Evolutionary conservation across 1,284 basidiomycete species (phyloP), one percentile per base, ranked within the genome.

Genomic region (Apiotrichum akiyoshidainum): DNA sequence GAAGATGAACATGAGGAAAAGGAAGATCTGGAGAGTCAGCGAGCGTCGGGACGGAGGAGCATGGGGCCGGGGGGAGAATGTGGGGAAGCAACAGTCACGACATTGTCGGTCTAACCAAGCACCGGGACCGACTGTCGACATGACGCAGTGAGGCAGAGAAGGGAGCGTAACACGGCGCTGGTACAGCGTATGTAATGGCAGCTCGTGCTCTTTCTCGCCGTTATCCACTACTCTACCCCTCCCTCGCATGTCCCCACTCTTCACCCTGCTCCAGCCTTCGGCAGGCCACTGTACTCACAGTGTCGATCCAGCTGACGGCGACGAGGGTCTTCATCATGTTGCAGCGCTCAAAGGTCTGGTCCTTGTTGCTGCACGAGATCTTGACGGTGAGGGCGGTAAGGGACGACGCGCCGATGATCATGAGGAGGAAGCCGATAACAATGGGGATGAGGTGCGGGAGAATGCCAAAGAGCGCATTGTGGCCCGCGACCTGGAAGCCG

Each of bases 251-350:
- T 31, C 26, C 26, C 26, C 42, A 44, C 19, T 10, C 42, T 21
- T 3, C 46, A 10, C 17, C n/a, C 14, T n/a, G n/a, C 13, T 16
- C 11, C 42, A 21, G 4, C 7, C 3, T 7, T 31, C 26, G 26
- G 4, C 26, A n/a, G n/a, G n/a, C n/a, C n/a, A n/a, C n/a, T n/a
- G n/a, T n/a, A 60, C 61, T 49, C 46, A 44, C 46, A 7, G 75
- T 76, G 57, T 75, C 75, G 51, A 77, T 76, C 78, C 78, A 79
- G 46, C 66, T 65, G 44, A 77, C 70, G 39, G 73, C 68, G 34
- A 78, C 73, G 17, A 77, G 65, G 19, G 72, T 72, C 65, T 77
- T 77, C 57, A 77, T 73, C 17, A 74, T 69, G 52, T 68, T 69
- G 64, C 79, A 79, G 35, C 74, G 59, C 35, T 54, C 58, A 55